A percentile compares a stretch with the other conserved stretches of the same genome.
Evolutionary conservation across 768 basidiomycete genomes (phyloP).

Genomic region (Cyclocybe aegerita): DNA sequence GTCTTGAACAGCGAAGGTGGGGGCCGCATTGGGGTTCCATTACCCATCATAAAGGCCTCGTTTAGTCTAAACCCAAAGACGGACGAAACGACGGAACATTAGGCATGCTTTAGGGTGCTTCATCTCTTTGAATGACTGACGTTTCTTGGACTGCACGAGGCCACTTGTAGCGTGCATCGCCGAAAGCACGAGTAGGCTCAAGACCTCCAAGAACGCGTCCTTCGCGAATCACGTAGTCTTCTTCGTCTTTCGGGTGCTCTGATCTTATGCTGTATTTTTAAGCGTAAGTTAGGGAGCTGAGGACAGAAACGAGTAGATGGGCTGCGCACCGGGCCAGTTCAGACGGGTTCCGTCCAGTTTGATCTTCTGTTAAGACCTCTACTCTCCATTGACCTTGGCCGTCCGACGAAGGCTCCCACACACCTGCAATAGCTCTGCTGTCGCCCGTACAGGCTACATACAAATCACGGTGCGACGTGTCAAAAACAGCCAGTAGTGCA

Average conservation of each 20-base stretch:
- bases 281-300: not conserved
- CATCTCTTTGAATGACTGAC: conserved; percentile 37
- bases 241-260: conserved; percentile 82
- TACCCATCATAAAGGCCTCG: conserved; percentile 67
- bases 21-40: conserved; percentile 54
- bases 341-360: conserved; percentile 88
- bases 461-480: conserved; percentile 77
- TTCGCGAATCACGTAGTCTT: conserved; percentile 66
- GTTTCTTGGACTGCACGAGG: conserved; percentile 66
- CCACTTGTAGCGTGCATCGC: conserved; percentile 92
- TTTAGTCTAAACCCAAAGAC: conserved; percentile 35
- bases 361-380: conserved; percentile 94
- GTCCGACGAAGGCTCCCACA: conserved; percentile 71
- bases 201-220: conserved; percentile 87
- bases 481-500: conserved; percentile 85
- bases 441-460: conserved; percentile 95
- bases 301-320: not conserved
- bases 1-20: conserved; percentile 71
- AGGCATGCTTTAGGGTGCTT: not conserved
- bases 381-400: conserved; percentile 83
- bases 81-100: not conserved
- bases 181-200: conserved; percentile 85
- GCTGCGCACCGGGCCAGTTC: conserved; percentile 74
- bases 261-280: conserved; percentile 57
- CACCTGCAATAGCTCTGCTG: conserved; percentile 92